Percentiles rank a stretch among this genome's conserved stretches.
These are phyloP conservation scores for Acrocalymma vagum DNA, from an alignment of 2,329 filamentous ascomycete genomes.

Conservation along the genomic window DNA sequence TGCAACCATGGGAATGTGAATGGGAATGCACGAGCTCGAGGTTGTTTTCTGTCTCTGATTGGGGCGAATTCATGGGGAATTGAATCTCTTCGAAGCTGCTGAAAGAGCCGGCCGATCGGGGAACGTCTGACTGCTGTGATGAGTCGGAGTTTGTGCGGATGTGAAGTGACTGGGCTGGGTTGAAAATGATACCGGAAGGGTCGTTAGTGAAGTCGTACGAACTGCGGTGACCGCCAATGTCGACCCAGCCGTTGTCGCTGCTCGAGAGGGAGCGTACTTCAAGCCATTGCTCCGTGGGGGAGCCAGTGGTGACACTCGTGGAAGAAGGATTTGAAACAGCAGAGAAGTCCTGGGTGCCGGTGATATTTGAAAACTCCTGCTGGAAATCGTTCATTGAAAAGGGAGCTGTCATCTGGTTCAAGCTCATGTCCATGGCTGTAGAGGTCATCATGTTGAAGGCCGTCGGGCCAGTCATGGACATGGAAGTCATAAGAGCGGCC, in stretches of 20 bases:
- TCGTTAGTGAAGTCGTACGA: conserved; percentile 74
- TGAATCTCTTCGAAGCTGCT: conserved; percentile 81
- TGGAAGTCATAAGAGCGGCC: conserved; percentile 48
- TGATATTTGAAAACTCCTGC: conserved; percentile 66
- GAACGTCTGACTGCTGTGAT: conserved; percentile 74
- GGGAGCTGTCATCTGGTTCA: conserved; percentile 35
- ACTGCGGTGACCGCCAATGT: conserved; percentile 72
- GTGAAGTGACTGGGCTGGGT: conserved; percentile 89
- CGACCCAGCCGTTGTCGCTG: conserved; percentile 86
- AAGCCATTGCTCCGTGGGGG: conserved; percentile 80
- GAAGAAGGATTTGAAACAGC: conserved; percentile 28
- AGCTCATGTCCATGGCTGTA: conserved; percentile 53
- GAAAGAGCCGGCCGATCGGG: conserved; percentile 68
- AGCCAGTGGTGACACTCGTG: conserved; percentile 62
- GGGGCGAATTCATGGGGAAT: conserved; percentile 82
- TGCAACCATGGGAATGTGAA: conserved; percentile 29
- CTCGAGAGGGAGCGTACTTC: conserved; percentile 88
- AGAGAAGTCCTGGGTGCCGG: conserved; percentile 59
- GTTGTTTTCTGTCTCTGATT: conserved; percentile 67
- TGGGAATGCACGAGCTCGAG: conserved; percentile 35
- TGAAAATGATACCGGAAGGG: conserved; percentile 75
- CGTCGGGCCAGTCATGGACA: conserved; percentile 50
- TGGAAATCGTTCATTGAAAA: conserved; percentile 73
- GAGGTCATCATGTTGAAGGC: conserved; percentile 52
- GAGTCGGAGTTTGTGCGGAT: conserved; percentile 87